phyloP scores from a whole-genome alignment of 2,329 filamentous ascomycete species.

The Ambrosiella beaveri region DNA sequence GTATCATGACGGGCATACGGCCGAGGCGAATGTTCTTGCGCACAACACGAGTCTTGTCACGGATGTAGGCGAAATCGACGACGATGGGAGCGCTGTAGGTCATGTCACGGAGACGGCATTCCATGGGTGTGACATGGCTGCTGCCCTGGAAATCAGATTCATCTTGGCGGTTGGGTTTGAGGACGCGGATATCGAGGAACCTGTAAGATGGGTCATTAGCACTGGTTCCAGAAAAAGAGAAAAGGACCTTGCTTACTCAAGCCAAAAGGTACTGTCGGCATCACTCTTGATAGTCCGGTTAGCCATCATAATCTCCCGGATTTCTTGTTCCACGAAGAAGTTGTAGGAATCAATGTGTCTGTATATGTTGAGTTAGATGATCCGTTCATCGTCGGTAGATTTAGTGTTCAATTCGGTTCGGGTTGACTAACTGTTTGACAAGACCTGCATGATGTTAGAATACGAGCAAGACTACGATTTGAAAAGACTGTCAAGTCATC shows the following conservation, averaged over 20 bases:
- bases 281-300: conserved; percentile 82
- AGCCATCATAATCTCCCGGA: conserved; percentile 90
- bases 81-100: conserved; percentile 94
- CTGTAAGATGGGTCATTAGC: conserved; percentile 16
- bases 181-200: conserved; percentile 79
- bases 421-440: conserved; percentile 13
- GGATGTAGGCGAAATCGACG: conserved; percentile 79
- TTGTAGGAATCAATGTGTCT: conserved; percentile 95
- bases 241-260: conserved; percentile 35
- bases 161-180: conserved; percentile 62
- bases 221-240: neutral
- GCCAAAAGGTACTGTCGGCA: conserved; percentile 80
- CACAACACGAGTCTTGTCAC: conserved; percentile 59
- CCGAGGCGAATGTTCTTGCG: conserved; percentile 67
- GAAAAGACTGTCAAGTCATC: neutral
- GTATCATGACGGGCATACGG: conserved; percentile 89
- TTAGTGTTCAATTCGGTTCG: conserved; percentile 10
- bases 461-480: neutral
- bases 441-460: conserved; percentile 6
- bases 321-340: conserved; percentile 89
- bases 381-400: neutral
- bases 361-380: neutral
- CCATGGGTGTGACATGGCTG: conserved; percentile 75
- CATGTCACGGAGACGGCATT: conserved; percentile 89
- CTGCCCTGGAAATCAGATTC: conserved; percentile 53